Evolutionary conservation across 495 filamentous ascomycete genomes (phyloP).

Genomic region (Stereocaulon alpinum): DNA sequence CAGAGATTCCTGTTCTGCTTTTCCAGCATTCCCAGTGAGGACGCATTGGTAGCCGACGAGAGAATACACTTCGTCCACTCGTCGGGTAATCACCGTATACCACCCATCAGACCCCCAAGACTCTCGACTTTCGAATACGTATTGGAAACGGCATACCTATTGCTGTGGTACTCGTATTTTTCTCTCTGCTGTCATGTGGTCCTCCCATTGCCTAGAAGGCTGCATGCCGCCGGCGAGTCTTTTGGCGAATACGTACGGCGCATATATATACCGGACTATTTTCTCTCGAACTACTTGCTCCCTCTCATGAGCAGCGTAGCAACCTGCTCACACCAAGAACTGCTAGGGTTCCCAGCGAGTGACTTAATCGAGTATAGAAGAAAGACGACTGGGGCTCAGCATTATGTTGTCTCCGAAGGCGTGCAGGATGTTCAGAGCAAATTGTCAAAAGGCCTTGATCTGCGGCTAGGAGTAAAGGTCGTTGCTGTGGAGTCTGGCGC

Average conservation of each 20-base stretch:
- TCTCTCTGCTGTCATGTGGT: not conserved
- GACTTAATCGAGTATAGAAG: conserved; percentile 4
- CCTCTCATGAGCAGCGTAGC: not conserved
- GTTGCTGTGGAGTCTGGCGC: not conserved
- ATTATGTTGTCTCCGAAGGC: not conserved
- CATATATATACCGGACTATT: not conserved
- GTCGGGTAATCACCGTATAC: not conserved
- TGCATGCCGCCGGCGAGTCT: not conserved
- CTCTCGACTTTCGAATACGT: not conserved
- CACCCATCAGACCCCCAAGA: not conserved
- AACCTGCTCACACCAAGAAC: not conserved
- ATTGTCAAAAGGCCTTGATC: not conserved
- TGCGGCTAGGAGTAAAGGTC: not conserved
- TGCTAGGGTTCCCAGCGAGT: not conserved
- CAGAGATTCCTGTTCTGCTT: conserved; percentile 40
- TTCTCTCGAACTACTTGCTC: not conserved
- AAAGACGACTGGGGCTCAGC: not conserved
- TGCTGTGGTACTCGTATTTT: not conserved
- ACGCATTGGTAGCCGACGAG: not conserved
- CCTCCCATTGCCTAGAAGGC: not conserved
- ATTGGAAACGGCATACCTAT: not conserved
- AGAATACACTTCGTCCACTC: not conserved
- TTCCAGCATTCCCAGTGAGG: conserved; percentile 7
- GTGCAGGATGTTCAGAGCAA: not conserved
- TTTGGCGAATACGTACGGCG: not conserved